A percentile compares a stretch with the other conserved stretches of the same genome.
Evolutionary conservation across 768 basidiomycete genomes (phyloP).

Genomic region (Termitomyces sp.): DNA sequence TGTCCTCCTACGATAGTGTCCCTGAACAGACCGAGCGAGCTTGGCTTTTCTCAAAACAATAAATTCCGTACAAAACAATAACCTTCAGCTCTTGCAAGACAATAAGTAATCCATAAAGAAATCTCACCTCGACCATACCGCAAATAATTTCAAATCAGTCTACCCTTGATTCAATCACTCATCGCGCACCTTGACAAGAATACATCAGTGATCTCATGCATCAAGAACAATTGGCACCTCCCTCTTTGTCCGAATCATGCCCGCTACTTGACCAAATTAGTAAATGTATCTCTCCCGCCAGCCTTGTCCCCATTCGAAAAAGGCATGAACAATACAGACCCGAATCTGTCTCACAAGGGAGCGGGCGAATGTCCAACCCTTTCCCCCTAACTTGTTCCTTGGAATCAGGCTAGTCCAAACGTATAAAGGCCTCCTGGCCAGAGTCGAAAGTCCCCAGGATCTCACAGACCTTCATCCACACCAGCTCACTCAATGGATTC

Average conservation of each 20-base stretch:
- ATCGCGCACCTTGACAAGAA: background rate
- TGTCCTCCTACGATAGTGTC: background rate
- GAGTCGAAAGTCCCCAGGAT: background rate
- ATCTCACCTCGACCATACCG: background rate
- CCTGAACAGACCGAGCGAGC: background rate
- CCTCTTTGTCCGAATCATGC: background rate
- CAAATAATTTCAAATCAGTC: background rate
- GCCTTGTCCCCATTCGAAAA: background rate
- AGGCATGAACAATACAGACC: background rate
- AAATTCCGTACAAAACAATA: background rate
- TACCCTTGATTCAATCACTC: background rate
- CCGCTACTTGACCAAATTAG: background rate
- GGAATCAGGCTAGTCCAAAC: background rate
- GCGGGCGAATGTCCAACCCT: background rate
- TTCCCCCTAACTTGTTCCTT: background rate
- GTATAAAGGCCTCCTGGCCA: background rate
- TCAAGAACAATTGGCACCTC: background rate
- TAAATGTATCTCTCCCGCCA: background rate
- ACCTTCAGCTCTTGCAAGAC: background rate
- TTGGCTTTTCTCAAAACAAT: background rate
- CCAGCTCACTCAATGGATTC: background rate
- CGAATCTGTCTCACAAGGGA: background rate
- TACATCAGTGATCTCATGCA: background rate
- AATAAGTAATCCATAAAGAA: background rate
- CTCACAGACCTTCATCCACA: background rate